Evolutionary conservation across 2,329 filamentous ascomycete genomes (phyloP), one percentile per base, ranked within the genome.

Genomic region (Xylariaceae sp.): DNA sequence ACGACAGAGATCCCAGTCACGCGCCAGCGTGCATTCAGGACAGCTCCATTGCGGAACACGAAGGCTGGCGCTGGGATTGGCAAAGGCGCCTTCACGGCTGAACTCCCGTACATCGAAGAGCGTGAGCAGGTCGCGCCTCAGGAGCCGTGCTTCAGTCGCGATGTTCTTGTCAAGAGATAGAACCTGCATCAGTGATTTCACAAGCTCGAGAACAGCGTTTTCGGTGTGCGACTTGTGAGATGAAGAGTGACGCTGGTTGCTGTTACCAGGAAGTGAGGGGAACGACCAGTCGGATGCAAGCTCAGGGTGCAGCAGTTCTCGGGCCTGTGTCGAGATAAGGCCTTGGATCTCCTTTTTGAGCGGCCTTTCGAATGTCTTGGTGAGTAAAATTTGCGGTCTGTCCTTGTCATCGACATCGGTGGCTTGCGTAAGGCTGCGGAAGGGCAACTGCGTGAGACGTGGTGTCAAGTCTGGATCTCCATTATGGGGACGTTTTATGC

Each of bases 61-160:
- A 4, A 97, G 76, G 36, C 77, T 83, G 44, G 86, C 82, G 41
- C 82, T 87, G 0, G 93, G 92, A 63, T 97, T 97, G 49, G 80
- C 74, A 65, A 97, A 98, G 3, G 83, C 78, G n/a, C 86, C 92
- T 44, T 92, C 88, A 42, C 84, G 78, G 64, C 85, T 87, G 71
- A 98, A 98, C 67, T 98, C 93, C 57, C 90, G 86, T 42, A 98
- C 83, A 45, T 98, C 93, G 65, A 98, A 96, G 42, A 97, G 76
- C 8, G 84, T 79, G 0, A 98, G 79, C 0, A 98, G 75, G 49
- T 97, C 92, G 57, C 94, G 94, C 42, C 94, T 83, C 1, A 98
- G 76, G 2, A 95, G 74, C 5, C 93, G 83, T 3, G 89, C 90
- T 67, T 97, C 92, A 38, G 95, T 80, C 0, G 83, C 85, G 57